These are phyloP conservation scores for Linum trigynum DNA, from an alignment of 345 rosid species.

Conservation along the genomic window DNA sequence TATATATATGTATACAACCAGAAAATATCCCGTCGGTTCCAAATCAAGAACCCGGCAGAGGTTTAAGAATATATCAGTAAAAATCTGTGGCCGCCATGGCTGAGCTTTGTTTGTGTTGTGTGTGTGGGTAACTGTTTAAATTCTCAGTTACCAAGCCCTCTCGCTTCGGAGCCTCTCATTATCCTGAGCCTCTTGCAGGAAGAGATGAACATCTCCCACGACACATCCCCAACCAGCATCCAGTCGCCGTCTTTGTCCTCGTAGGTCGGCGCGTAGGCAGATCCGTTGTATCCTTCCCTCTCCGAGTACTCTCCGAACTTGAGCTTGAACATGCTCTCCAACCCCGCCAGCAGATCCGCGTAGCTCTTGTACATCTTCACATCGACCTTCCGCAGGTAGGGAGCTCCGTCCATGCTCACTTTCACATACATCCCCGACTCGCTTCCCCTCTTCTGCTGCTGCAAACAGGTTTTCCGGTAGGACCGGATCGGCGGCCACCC, in stretches of 20 bases:
- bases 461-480: conserved; percentile 42
- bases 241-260: conserved; percentile 6
- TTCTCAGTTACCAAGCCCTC: neutral
- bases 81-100: neutral
- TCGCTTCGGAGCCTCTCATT: conserved; percentile 6
- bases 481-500: conserved; percentile 83
- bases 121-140: no score
- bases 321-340: conserved; percentile 3
- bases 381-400: neutral
- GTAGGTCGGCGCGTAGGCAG: conserved; percentile 1
- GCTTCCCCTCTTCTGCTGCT: conserved; percentile 16
- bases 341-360: neutral
- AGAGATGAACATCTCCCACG: conserved; percentile 4
- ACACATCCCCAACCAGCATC: conserved; percentile 6
- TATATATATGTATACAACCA: neutral
- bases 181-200: conserved; percentile 4
- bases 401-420: conserved; percentile 1
- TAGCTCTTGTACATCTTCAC: conserved; percentile 1
- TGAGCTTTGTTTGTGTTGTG: neutral
- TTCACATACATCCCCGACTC: neutral
- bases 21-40: neutral
- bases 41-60: neutral
- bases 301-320: conserved; percentile 2
- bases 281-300: conserved; percentile 8
- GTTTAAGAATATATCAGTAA: neutral